Evolutionary conservation across 305 asterid species (phyloP).

Genomic region (Rubia peregrina): DNA sequence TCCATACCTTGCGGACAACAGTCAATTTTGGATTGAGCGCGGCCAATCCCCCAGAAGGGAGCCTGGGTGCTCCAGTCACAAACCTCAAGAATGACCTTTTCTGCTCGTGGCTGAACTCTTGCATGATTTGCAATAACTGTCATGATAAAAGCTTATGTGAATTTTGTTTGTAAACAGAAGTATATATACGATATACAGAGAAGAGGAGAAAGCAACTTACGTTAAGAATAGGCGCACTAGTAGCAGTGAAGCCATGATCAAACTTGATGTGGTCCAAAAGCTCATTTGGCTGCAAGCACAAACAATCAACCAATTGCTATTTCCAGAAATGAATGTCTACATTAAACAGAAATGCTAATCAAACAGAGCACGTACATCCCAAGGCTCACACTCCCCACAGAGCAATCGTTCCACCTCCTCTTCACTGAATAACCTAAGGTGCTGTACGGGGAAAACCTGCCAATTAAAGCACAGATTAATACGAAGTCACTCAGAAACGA

Average conservation of each 20-base stretch:
- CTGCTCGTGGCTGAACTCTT: conserved; percentile 65
- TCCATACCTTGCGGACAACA: conserved; percentile 73
- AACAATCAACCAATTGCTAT: conserved; percentile 1
- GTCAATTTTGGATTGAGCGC: conserved; percentile 92
- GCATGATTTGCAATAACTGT: conserved; percentile 81
- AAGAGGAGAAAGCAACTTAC: conserved; percentile 37
- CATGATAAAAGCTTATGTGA: conserved; percentile 8
- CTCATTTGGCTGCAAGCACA: conserved; percentile 48
- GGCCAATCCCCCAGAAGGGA: conserved; percentile 88
- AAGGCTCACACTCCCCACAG: conserved; percentile 75
- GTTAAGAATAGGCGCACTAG: conserved; percentile 68
- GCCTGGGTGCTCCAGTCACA: conserved; percentile 96
- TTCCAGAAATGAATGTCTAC: conserved; percentile 2
- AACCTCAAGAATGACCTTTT: conserved; percentile 91
- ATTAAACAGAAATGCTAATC: neutral
- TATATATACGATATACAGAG: conserved; percentile 2
- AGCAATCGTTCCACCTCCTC: conserved; percentile 78
- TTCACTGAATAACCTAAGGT: conserved; percentile 73
- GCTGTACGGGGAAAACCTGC: conserved; percentile 81
- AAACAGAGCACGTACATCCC: conserved; percentile 51
- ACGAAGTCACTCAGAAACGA: neutral
- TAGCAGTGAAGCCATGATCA: conserved; percentile 93
- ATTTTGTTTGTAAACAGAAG: neutral
- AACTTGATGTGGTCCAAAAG: conserved; percentile 86
- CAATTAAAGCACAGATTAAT: neutral